These are phyloP conservation scores for Backusella tarrabulga DNA, from an alignment of 192 early-diverging fungal genomes.

Conservation along the genomic window DNA sequence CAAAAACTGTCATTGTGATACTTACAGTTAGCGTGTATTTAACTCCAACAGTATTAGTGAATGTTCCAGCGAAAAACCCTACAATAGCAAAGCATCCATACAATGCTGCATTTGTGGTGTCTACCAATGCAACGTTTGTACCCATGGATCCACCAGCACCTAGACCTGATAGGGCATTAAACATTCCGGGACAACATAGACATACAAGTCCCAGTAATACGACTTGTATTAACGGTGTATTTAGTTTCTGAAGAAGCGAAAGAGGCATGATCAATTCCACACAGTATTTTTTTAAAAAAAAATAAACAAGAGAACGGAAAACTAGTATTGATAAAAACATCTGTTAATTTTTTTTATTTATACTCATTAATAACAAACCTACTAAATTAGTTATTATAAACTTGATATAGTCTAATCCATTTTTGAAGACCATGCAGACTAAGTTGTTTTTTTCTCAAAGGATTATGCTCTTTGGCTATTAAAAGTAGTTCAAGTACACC, in stretches of 20 bases:
- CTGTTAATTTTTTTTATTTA: background rate
- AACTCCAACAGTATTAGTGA: conserved; percentile 29
- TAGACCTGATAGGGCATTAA: conserved; percentile 58
- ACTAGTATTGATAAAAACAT: background rate
- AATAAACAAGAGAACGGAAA: background rate
- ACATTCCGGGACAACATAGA: conserved; percentile 80
- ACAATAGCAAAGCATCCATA: conserved; percentile 34
- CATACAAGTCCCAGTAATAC: conserved; percentile 71
- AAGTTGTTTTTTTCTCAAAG: background rate
- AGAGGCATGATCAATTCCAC: background rate
- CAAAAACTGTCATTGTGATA: background rate
- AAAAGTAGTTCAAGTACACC: background rate
- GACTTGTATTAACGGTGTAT: conserved; percentile 67
- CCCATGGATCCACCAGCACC: conserved; percentile 37
- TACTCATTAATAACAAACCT: background rate
- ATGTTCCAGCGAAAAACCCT: conserved; percentile 36
- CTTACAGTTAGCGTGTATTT: conserved; percentile 21
- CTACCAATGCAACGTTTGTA: conserved; percentile 24
- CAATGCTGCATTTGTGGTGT: conserved; percentile 26
- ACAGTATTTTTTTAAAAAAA: background rate
- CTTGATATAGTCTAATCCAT: background rate
- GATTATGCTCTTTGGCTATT: background rate
- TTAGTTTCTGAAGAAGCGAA: conserved; percentile 10
- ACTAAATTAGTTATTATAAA: background rate
- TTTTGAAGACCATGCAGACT: background rate